Conservation (phyloP, 371 early-diverging fungal genomes). For the Entomophthora muscae region DNA sequence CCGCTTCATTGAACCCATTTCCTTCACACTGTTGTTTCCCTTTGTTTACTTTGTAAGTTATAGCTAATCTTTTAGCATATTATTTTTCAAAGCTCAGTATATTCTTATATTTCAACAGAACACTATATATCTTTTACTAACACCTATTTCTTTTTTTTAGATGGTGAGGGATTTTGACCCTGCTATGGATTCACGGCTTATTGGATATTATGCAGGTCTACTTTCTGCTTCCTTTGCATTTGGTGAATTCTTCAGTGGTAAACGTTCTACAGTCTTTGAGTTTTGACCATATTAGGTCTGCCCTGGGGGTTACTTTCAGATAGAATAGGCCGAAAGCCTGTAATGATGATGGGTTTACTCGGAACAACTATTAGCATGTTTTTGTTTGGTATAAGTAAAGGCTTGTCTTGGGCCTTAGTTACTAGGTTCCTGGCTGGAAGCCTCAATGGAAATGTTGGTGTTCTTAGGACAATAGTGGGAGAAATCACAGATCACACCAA, state of each 20-base stretch:
- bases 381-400: slow-evolving; percentile 54
- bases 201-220: slow-evolving; percentile 36
- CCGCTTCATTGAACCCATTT: slow-evolving; percentile 26
- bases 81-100: too few species aligned
- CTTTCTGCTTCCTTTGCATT: slow-evolving; percentile 40
- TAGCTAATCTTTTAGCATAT: too few species aligned
- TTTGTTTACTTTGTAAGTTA: slow-evolving; percentile 35
- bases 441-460: slow-evolving; percentile 63
- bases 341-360: slow-evolving; percentile 54
- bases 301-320: slow-evolving; percentile 35
- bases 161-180: slow-evolving; percentile 11
- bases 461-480: slow-evolving; percentile 65
- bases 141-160: too few species aligned
- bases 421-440: slow-evolving; percentile 50
- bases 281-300: slow-evolving; percentile 12
- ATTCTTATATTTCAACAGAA: too few species aligned
- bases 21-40: slow-evolving; percentile 37
- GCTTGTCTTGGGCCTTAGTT: slow-evolving; percentile 41
- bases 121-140: too few species aligned
- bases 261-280: slow-evolving; percentile 7
- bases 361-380: slow-evolving; percentile 47
- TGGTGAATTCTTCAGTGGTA: slow-evolving; percentile 36
- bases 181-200: slow-evolving; percentile 9
- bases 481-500: slow-evolving; percentile 71
- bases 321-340: slow-evolving; percentile 61